phyloP scores from a whole-genome alignment of 1,139 yeast species.

The Sugiyamaella pinicola region DNA sequence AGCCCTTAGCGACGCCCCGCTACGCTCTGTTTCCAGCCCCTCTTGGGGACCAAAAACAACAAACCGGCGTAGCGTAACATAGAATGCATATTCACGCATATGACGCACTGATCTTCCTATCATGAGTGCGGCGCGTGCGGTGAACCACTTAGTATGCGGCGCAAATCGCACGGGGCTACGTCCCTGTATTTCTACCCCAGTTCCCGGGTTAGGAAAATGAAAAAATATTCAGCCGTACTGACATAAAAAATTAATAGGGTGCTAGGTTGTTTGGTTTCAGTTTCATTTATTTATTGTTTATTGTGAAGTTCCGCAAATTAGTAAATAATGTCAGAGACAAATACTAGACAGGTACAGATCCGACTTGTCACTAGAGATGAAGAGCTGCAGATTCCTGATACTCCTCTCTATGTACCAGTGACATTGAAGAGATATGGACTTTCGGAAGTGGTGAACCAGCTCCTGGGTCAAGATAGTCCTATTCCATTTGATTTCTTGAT shows the following conservation, averaged over 20 bases:
- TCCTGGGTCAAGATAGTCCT: constrained; percentile 61
- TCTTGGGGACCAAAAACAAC: too few species aligned
- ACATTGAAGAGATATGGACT: constrained; percentile 85
- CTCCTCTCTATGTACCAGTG: constrained; percentile 81
- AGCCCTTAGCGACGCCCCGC: too few species aligned
- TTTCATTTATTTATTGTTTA: not conserved
- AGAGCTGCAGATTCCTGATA: constrained; percentile 75
- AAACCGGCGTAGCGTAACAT: too few species aligned
- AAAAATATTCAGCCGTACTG: constrained; percentile 15
- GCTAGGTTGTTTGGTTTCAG: not conserved
- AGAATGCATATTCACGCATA: too few species aligned
- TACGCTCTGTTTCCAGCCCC: too few species aligned
- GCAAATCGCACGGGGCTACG: too few species aligned
- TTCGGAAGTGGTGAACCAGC: constrained; percentile 91
- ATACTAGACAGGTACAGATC: constrained; percentile 60
- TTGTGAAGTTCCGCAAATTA: too few species aligned
- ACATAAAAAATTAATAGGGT: not conserved
- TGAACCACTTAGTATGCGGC: too few species aligned
- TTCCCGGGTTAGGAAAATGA: constrained; percentile 13
- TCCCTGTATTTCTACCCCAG: not conserved
- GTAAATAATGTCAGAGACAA: constrained; percentile 16
- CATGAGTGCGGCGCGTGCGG: too few species aligned
- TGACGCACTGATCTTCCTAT: too few species aligned
- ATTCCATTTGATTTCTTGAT: constrained; percentile 92
- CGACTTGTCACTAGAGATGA: constrained; percentile 85